phyloP scores from a whole-genome alignment of 2,329 filamentous ascomycete genomes.

The Tolypocladium ovalisporum region DNA sequence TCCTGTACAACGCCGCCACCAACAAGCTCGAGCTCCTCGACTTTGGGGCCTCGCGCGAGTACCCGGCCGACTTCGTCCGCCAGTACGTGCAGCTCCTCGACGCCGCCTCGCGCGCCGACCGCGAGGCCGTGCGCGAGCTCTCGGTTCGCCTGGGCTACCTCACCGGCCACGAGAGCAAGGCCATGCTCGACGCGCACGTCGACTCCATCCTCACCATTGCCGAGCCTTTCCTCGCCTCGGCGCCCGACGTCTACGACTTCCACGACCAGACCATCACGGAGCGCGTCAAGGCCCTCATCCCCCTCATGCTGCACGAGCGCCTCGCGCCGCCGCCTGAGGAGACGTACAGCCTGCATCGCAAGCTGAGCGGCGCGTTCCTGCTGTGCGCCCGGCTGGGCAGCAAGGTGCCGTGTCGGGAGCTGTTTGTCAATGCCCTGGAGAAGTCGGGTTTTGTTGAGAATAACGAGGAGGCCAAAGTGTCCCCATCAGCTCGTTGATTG shows the following conservation, averaged over 20 bases:
- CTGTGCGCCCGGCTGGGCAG: constrained; percentile 81
- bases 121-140: constrained; percentile 48
- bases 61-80: constrained; percentile 65
- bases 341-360: constrained; percentile 91
- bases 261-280: constrained; percentile 92
- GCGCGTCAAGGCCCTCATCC: constrained; percentile 77
- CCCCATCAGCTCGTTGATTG: background rate
- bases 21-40: constrained; percentile 81
- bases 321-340: constrained; percentile 90
- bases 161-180: constrained; percentile 74
- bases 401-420: constrained; percentile 64
- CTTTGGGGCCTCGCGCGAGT: constrained; percentile 87
- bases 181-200: constrained; percentile 88
- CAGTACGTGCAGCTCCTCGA: constrained; percentile 72
- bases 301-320: constrained; percentile 83
- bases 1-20: constrained; percentile 69
- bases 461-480: background rate
- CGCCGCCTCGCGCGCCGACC: constrained; percentile 65
- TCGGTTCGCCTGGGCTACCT: constrained; percentile 79
- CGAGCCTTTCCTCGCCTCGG: constrained; percentile 71
- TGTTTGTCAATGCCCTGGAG: constrained; percentile 56
- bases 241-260: constrained; percentile 85
- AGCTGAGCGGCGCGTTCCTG: constrained; percentile 89
- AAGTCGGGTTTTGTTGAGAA: constrained; percentile 20
- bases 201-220: constrained; percentile 79